Base-by-base conservation (phyloP, 1,139 yeast genomes). In the Scheffersomyces titani region DNA sequence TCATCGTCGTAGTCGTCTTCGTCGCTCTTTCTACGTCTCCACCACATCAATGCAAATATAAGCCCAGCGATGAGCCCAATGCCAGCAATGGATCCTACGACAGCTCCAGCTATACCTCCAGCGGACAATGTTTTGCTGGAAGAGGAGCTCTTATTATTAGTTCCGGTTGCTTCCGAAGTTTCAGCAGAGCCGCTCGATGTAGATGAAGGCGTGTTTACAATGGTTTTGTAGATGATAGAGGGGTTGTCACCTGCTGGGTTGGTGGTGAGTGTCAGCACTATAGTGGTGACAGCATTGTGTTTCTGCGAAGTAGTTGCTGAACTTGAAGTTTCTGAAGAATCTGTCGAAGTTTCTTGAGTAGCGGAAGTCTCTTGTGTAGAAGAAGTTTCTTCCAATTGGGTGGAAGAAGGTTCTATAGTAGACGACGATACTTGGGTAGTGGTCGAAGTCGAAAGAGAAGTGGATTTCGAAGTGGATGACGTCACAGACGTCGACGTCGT, bases 61-160 rank as follows among this genome's bases (percentile, higher is more conserved):
- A 61, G 51, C 19, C 61, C 64, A 13, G 63, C 65, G 18, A 63
- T 36, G 44, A 62, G 47, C 7, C 77, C 61, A 0, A 77, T 78
- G 51, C 90, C 92, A 6, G 76, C 77, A 1, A 87, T 74, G 0
- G 80, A 75, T n/a, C 92, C 92, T 52, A 88, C 79, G 1, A 84
- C 90, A 13, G 87, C 83, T 51, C 92, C 93, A 1, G 89, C 92
- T 61, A 87, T 86, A n/a, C 88, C 88, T 21, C 94, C 94, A 6
- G 82, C 80, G 6, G 86, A 78, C 47, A 85, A 60, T 11, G 74
- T 65, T 47, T 65, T 67, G 19, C 63, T 59, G 47, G 56, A 47
- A 16, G 57, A 53, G 1, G 40, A 7, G 18, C 62, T 54, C 18
- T 63, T 66, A 24, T 55, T 56, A 58, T 55, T 51, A 54, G 54